Base-by-base conservation (phyloP, 108 stramenopile genomes). In the Craspedostauros australis region DNA sequence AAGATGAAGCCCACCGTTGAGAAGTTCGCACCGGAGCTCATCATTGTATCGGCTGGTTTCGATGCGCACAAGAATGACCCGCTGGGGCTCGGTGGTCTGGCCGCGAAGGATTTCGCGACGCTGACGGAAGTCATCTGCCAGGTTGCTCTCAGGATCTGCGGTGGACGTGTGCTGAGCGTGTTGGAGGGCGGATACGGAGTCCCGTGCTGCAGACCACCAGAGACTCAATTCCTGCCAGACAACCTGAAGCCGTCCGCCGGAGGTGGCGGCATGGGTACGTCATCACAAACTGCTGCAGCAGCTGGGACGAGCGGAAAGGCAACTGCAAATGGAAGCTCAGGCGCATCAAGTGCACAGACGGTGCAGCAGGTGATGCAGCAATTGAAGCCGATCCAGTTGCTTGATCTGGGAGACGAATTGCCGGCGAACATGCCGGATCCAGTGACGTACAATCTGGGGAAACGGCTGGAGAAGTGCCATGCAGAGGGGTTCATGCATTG, bases 121-220 rank as follows among this genome's bases (percentile, higher is more conserved):
- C 60, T 94, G 1, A 93, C 96, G 33, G 76, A 89, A 39, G 88
- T 93, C 25, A 63, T 82, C 6, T 86, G 93, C 54, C 71, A 86
- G 47, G 72, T 96, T 38, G 94, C 95, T 4, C 64, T 55, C 42
- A 77, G 80, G 23, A 75, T 71, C 39, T 98, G 98, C 77, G 86
- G 86, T 62, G 98, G 98, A 4, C 78, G 95, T 41, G 64, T 98
- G 8, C 58, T 98, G 9, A 89, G 88, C 48, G 79, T 97, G 8
- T 67, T 98, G 20, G 98, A 98, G 67, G 98, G 98, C 6, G 98
- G 98, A n/a, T 98, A 98, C 63, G 97, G 94, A 14, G 83, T 93
- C 36, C 90, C 90, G 14, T 91, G 90, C 42, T 91, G 90, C 68
- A 62, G 71, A 22, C 76, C 69, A 15, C 51, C 46, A 34, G 57